Evolutionary conservation across 1,284 basidiomycete species (phyloP), one percentile per base, ranked within the genome.

Genomic region (Puccinia sorghi): DNA sequence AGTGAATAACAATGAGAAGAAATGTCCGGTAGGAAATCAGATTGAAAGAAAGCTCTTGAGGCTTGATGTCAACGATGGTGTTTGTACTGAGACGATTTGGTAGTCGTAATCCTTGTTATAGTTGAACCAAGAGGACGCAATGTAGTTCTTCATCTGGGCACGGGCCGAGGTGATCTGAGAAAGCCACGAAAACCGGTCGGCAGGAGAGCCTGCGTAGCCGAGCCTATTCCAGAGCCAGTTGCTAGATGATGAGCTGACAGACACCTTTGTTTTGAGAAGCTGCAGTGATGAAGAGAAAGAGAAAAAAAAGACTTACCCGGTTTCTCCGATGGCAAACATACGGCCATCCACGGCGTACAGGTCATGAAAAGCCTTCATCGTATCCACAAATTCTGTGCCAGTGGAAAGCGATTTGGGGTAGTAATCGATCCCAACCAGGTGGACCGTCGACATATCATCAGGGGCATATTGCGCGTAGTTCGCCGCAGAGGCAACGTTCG

Each of bases 251-350:
- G n/a, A n/a, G n/a, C n/a, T n/a, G n/a, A n/a, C n/a, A n/a, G n/a
- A n/a, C n/a, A n/a, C n/a, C n/a, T n/a, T n/a, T n/a, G n/a, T n/a
- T n/a, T n/a, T n/a, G n/a, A n/a, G n/a, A n/a, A n/a, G n/a, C n/a
- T n/a, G n/a, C n/a, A n/a, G n/a, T n/a, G n/a, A n/a, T n/a, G n/a
- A n/a, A n/a, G n/a, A n/a, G n/a, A n/a, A 72, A 59, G 1, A n/a
- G 27, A 15, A n/a, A 54, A 57, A 61, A 39, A 27, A 6, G 4
- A 81, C 67, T 63, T 46, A 79, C 76, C 76, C 85, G 20, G 84
- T 84, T 80, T 85, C 85, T 17, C 84, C 85, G 48, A 85, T 84
- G n/a, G 84, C 84, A 61, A 85, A 85, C 61, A 82, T 83, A 71
- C 80, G 70, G 11, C 80, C 61, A 27, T 69, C 54, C 11, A 70